phyloP scores from a whole-genome alignment of 257 asterid species.

The Nicotiana tabacum region DNA sequence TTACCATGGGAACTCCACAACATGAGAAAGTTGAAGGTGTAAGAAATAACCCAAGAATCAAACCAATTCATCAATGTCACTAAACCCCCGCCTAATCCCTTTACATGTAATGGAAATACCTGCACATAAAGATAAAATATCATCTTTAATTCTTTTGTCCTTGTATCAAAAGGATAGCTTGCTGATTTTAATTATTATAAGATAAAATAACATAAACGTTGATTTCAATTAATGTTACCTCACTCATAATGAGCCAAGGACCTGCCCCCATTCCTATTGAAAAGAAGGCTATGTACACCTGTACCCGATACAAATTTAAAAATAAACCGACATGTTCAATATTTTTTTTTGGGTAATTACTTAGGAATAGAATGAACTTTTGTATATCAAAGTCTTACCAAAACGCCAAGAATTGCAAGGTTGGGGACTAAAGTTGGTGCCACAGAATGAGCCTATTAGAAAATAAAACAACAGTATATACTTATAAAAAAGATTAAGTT shows the following conservation, averaged over 20 bases:
- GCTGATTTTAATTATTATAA: no score
- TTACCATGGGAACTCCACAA: slow-evolving; percentile 22
- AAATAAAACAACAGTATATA: background rate
- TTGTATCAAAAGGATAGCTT: no score
- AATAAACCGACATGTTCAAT: background rate
- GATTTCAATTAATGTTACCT: slow-evolving; percentile 10
- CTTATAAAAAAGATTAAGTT: background rate
- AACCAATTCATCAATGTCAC: slow-evolving; percentile 24
- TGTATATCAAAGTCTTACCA: background rate
- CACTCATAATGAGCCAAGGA: slow-evolving; percentile 32
- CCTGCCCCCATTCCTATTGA: slow-evolving; percentile 27
- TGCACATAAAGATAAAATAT: background rate
- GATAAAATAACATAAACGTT: background rate
- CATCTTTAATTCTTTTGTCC: no score
- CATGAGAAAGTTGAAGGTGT: slow-evolving; percentile 25
- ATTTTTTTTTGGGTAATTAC: background rate
- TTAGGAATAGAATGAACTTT: background rate
- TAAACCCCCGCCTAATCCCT: slow-evolving; percentile 25
- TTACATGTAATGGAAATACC: slow-evolving; percentile 23
- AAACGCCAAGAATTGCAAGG: slow-evolving; percentile 16
- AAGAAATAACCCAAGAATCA: slow-evolving; percentile 26
- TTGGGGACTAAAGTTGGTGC: slow-evolving; percentile 4
- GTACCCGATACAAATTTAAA: background rate
- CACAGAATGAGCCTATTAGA: slow-evolving; percentile 7
- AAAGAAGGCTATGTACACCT: slow-evolving; percentile 22